Evolutionary conservation across 1,284 basidiomycete genomes (phyloP), one percentile per base, ranked within the genome.

Genomic region (Coriolopsis trogii): DNA sequence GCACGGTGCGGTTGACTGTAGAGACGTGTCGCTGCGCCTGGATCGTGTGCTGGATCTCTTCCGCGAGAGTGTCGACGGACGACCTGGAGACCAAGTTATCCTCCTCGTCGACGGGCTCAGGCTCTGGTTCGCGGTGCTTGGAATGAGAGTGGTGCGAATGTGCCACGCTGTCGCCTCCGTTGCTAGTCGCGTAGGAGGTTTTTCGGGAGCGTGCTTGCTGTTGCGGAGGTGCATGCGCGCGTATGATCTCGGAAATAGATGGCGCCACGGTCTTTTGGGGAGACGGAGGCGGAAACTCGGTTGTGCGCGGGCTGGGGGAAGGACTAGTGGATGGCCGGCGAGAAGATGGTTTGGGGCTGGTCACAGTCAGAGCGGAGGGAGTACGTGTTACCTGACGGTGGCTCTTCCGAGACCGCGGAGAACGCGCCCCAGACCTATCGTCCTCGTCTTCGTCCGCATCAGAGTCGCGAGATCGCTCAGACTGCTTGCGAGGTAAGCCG

Each of bases 191-290:
- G 63, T 77, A 79, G 8, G 80, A 77, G 10, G 79, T 73, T 25
- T 75, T 70, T 44, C 78, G 74, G 33, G 68, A 66, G 15, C 75
- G 73, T 15, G 74, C 65, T 46, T 80, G 80, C 43, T 74, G 73
- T 53, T 80, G 73, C 24, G 74, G 74, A 25, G 85, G 84, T 4
- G 85, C 82, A 68, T 92, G 84, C 24, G 78, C 79, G 38, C 86
- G 82, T 54, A 92, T 92, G 55, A 92, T 92, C 49, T 93, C 90
- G 38, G 85, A 88, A 63, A 92, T 93, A 16, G 88, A 89, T 41
- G 90, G 89, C 9, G 84, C 81, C 45, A 85, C 64, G 26, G 67
- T 63, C 60, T 69, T 74, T 40, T 39, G 53, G 47, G 41, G 48
- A 29, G 49, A 46, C 13, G 50, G 23, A 18, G 41, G 20, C 18